Base-by-base conservation (phyloP, 148 eudicot genomes). In the Tetragonia tetragonoides region DNA sequence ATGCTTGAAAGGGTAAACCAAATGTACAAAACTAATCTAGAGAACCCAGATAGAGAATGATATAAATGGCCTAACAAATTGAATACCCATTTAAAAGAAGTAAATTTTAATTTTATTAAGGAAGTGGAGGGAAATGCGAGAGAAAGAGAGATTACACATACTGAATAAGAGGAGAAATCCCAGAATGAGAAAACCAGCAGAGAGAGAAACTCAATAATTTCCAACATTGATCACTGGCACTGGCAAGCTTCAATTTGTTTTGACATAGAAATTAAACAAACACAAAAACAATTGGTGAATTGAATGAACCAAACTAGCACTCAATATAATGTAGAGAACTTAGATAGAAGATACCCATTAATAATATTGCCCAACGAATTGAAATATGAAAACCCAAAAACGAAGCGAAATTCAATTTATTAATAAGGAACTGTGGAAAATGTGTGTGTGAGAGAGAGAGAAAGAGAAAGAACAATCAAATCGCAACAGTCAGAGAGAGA, bases 171-270 rank as follows among this genome's bases (percentile, higher is more conserved):
- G 99, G 97, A 44, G 89, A 85, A 87, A 88, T 83, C 69, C 94
- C 88, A 59, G 89, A 82, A 78, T 80, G 41, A 68, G 73, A 83
- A 75, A 95, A 85, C 89, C 89, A 95, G 34, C 34, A 71, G 84
- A 47, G 93, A 80, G 6, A 95, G 84, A 82, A 87, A 88, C 72
- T 90, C 99, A 56, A 95, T 97, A 96, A 85, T 95, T 95, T 70
- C 99, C 99, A 38, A 95, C 92, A 74, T 97, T 95, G 7, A 95
- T 88, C 72, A 95, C 99, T 66, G 93, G 88, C 76, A 95, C 90
- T 15, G 91, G 93, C 88, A 95, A 88, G 88, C 99, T 93, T 56
- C 80, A 84, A 67, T 23, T 49, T 49, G 44, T 23, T 69, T 28
- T 28, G 34, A 66, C 75, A 65, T 59, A 28, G 34, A 28, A 42